Evolutionary conservation across 495 filamentous ascomycete genomes (phyloP), one percentile per base, ranked within the genome.

Genomic region (Tuber magnatum): DNA sequence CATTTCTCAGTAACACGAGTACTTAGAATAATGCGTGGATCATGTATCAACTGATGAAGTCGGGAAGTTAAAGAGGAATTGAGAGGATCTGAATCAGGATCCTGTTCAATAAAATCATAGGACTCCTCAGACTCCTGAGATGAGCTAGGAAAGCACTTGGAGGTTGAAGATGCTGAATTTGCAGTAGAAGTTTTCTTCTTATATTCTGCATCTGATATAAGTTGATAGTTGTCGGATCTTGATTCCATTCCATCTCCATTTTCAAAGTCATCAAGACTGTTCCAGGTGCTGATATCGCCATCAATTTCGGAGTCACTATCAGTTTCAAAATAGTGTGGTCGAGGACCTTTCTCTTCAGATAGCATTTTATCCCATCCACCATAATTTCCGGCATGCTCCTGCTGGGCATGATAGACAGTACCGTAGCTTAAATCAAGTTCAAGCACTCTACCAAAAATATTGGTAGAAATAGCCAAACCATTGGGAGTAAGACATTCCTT

Each of bases 1-100:
- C 77, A 79, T 12, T n/a, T 18, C 56, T 79, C 77, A 68, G 56
- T 72, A n/a, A 79, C 79, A 7, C 77, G 77, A 14, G 77, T 79
- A 20, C 78, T 77, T 7, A 61, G 61, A 38, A 79, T 78, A 10
- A 22, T 71, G 77, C 38, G 40, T 32, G 18, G 72, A n/a, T 6
- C 72, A 22, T 22, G 28, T 24, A 3, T 32, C 40, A 70, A 40
- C 70, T 22, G 39, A 3, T 3, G 1, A 22, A 42, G 32, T 39
- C 32, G 56, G 18, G 1, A n/a, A 70, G 73, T 24, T 28, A 18
- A 28, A 24, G 51, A 2, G 24, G 3, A 28, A 2, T 0, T 9
- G n/a, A 3, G 8, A 61, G 51, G 56, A 28, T 14, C 28, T 28
- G 56, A 35, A 16, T 20, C 14, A 35, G 28, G 28, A 35, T 35